phyloP scores from a whole-genome alignment of 2,329 filamentous ascomycete species.

The Colletotrichum tropicale region DNA sequence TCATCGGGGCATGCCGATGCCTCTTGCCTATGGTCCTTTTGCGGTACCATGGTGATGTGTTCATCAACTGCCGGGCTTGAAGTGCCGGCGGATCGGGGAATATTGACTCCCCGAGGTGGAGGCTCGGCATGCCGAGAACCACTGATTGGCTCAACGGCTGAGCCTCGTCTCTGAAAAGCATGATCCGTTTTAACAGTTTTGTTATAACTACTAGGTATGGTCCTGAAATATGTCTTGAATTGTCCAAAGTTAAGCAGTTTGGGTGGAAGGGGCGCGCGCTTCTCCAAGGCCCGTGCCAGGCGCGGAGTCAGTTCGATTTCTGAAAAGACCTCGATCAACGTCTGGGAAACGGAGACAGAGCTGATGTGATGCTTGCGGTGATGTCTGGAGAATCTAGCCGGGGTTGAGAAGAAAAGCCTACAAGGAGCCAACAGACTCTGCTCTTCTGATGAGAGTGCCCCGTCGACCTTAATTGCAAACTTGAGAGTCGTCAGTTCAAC shows the following conservation, averaged over 20 bases:
- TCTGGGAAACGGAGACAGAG: no score
- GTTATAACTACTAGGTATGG: no score
- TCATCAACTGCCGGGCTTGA: not conserved
- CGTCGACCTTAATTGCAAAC: not conserved
- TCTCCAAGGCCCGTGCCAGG: not conserved
- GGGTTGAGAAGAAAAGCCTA: not conserved
- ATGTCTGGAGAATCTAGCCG: not conserved
- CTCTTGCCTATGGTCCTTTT: not conserved
- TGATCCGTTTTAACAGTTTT: not conserved
- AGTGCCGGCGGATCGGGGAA: not conserved
- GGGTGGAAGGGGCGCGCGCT: not conserved
- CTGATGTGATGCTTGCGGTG: not conserved
- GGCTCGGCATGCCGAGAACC: not conserved
- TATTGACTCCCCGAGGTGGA: not conserved
- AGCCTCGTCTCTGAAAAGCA: not conserved
- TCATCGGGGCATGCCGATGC: not conserved
- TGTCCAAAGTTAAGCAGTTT: not conserved
- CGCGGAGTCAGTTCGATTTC: fast-evolving
- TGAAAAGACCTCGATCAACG: not conserved
- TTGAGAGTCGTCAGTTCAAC: not conserved
- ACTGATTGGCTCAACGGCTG: not conserved
- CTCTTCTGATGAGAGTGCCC: not conserved
- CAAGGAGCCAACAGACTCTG: fast-evolving
- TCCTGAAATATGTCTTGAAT: not conserved
- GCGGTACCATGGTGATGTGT: not conserved